These are phyloP conservation scores for Boletus albobrunnescens DNA, from an alignment of 1,284 basidiomycete species.

Conservation along the genomic window DNA sequence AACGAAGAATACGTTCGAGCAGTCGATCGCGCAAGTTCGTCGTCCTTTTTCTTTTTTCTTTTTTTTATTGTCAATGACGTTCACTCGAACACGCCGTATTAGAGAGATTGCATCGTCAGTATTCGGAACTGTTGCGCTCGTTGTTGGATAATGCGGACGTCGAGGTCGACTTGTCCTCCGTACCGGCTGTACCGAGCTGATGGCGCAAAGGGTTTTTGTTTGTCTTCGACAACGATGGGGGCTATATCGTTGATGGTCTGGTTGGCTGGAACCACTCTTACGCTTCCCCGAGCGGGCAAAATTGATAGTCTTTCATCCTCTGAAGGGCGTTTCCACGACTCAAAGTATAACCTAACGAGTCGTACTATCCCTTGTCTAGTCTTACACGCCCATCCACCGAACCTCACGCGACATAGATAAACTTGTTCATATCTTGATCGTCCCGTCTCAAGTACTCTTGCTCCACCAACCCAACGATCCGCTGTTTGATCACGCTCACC, in stretches of 20 bases:
- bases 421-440: slow-evolving; percentile 64
- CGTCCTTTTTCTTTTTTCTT: not conserved
- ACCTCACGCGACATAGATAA: slow-evolving; percentile 67
- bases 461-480: slow-evolving; percentile 80
- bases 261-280: too few species aligned
- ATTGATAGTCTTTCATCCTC: too few species aligned
- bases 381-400: not conserved
- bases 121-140: slow-evolving; percentile 54
- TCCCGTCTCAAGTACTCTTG: slow-evolving; percentile 82
- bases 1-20: slow-evolving; percentile 72
- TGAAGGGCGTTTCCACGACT: too few species aligned
- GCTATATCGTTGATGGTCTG: too few species aligned
- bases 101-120: slow-evolving; percentile 61
- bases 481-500: slow-evolving; percentile 76
- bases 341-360: too few species aligned
- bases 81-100: not conserved
- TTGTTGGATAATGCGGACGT: slow-evolving; percentile 57
- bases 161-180: slow-evolving; percentile 22
- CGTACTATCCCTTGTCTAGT: too few species aligned
- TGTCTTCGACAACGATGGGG: too few species aligned
- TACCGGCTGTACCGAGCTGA: not conserved
- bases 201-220: not conserved
- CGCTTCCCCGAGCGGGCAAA: too few species aligned
- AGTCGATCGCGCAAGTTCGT: slow-evolving; percentile 70
- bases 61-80: too few species aligned